phyloP scores from a whole-genome alignment of 768 basidiomycete genomes.

The Strobilomyces confusus region DNA sequence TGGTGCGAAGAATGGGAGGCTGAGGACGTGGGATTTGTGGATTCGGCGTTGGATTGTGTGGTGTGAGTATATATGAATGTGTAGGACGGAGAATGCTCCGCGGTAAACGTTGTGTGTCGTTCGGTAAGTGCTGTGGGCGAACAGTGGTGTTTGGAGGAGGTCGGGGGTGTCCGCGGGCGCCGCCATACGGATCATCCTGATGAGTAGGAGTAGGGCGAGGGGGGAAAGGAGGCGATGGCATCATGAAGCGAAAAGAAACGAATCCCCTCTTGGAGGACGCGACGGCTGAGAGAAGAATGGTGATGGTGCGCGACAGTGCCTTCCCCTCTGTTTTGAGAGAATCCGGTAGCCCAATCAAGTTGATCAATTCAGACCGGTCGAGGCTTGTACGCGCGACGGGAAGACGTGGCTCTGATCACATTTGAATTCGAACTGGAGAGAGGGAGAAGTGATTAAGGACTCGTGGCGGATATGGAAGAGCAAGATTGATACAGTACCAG shows the following conservation, averaged over 20 bases:
- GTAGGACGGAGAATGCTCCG: slow-evolving; percentile 20
- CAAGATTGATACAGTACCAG: background rate
- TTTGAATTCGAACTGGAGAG: slow-evolving; percentile 20
- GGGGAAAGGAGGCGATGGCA: slow-evolving; percentile 20
- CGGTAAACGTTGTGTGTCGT: slow-evolving; percentile 8
- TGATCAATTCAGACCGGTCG: slow-evolving; percentile 22
- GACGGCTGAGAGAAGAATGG: slow-evolving; percentile 1
- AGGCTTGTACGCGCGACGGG: background rate
- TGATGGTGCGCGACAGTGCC: background rate
- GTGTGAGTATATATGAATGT: background rate
- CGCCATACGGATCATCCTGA: slow-evolving; percentile 5
- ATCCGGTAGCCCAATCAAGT: background rate
- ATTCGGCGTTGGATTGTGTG: slow-evolving; percentile 1
- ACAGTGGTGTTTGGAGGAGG: background rate
- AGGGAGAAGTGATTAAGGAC: background rate
- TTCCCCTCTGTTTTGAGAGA: background rate
- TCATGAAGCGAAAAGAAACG: slow-evolving; percentile 2
- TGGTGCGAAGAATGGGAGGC: slow-evolving; percentile 3
- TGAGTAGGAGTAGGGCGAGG: slow-evolving; percentile 12
- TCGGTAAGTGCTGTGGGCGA: slow-evolving; percentile 1
- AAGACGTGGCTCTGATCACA: slow-evolving; percentile 6
- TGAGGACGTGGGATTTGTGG: slow-evolving; percentile 1
- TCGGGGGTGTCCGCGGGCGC: slow-evolving; percentile 1
- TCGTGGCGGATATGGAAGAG: background rate
- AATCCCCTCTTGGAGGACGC: background rate